Percentiles rank a stretch among this genome's conserved stretches.
Evolutionary conservation across 2,329 filamentous ascomycete genomes (phyloP).

Genomic region (Alternaria viburni): DNA sequence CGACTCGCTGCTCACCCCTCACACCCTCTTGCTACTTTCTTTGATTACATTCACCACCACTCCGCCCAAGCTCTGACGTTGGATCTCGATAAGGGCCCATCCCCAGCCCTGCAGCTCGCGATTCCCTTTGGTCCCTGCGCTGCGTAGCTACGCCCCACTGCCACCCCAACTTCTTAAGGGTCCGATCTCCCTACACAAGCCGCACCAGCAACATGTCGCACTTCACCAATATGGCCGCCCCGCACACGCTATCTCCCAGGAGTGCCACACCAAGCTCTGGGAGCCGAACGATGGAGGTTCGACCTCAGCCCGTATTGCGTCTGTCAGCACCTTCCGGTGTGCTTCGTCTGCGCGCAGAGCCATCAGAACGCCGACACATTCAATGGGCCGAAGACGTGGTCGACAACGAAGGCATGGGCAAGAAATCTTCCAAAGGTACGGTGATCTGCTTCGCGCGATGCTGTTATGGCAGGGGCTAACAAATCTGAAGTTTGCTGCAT

Average conservation of each 20-base stretch:
- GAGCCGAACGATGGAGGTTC: conserved; percentile 33
- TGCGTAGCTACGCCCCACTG: conserved; percentile 22
- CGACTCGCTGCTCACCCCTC: conserved; percentile 25
- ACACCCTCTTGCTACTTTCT: conserved; percentile 12
- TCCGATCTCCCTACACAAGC: conserved; percentile 72
- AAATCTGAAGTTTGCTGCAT: conserved; percentile 86
- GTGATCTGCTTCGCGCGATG: not conserved
- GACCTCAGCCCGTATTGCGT: conserved; percentile 41
- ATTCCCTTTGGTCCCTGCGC: conserved; percentile 22
- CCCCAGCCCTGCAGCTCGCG: conserved; percentile 5
- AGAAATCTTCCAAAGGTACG: conserved; percentile 91
- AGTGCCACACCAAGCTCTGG: conserved; percentile 26
- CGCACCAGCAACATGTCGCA: conserved; percentile 78
- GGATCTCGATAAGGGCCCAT: conserved; percentile 10
- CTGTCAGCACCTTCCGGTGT: conserved; percentile 45
- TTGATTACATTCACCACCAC: conserved; percentile 11
- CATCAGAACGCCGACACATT: conserved; percentile 66
- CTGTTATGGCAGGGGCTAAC: not conserved
- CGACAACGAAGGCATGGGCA: conserved; percentile 92
- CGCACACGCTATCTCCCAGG: conserved; percentile 24
- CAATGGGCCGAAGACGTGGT: conserved; percentile 93
- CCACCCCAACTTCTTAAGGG: conserved; percentile 13
- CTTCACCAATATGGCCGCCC: conserved; percentile 29
- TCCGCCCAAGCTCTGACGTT: conserved; percentile 4
- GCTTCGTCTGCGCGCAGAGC: conserved; percentile 51